Conservation (phyloP, 169 alveolate genomes). For the Plasmodium berghei region DNA sequence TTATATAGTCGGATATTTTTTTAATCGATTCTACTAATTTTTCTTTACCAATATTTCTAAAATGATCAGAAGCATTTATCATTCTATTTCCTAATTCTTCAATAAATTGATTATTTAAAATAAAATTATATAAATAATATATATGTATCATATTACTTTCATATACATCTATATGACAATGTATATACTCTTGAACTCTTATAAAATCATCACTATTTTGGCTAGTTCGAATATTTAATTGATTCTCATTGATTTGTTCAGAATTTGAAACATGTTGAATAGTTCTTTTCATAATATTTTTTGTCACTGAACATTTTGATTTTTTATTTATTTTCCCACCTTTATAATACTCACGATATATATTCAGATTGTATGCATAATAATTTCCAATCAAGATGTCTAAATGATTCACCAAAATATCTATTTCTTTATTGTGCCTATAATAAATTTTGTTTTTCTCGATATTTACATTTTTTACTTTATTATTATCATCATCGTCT, state of each 20-base stretch:
- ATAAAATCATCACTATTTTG: neutral
- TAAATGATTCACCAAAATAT: constrained; percentile 49
- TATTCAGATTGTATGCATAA: constrained; percentile 11
- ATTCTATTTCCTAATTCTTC: constrained; percentile 15
- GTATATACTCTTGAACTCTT: too few relatives aligned
- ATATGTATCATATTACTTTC: neutral
- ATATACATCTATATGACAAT: neutral
- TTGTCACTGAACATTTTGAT: too few relatives aligned
- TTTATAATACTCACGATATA: constrained; percentile 35
- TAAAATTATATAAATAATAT: constrained; percentile 41
- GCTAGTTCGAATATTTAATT: neutral
- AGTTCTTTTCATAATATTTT: neutral
- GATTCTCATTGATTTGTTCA: neutral
- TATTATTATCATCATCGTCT: neutral
- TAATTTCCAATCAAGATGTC: constrained; percentile 49
- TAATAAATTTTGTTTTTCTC: constrained; percentile 8
- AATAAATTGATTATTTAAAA: constrained; percentile 19
- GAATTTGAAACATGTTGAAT: neutral
- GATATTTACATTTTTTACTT: neutral
- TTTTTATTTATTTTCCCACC: neutral
- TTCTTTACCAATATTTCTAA: neutral
- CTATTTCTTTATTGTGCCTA: constrained; percentile 49
- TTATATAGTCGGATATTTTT: constrained; percentile 30
- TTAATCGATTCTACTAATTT: neutral
- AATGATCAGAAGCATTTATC: neutral